Base-by-base conservation (phyloP, 2,329 filamentous ascomycete species). In the Intubia oerlemansii region DNA sequence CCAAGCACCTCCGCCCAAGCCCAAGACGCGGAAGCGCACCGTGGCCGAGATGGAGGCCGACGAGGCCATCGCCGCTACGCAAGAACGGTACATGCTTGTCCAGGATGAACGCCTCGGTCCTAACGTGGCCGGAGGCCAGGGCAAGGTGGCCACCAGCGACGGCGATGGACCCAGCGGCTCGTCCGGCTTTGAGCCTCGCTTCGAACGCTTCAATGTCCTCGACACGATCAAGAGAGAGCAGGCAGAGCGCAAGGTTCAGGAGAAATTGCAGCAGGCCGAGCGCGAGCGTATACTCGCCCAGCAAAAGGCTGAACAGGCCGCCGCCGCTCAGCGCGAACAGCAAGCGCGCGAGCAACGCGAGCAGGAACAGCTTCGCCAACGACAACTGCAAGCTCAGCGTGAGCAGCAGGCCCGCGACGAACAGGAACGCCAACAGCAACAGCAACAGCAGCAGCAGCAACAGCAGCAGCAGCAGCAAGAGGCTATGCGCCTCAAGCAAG, bases 11-110 rank as follows among this genome's bases (percentile, higher is more conserved):
- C 73, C 81, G 8, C 85, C 88, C 1, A 66, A 76, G 34, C 82
- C 82, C 4, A 93, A 92, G 58, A 74, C 73, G 7, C 64, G 88
- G 32, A 95, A 98, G 59, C 71, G 85, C 36, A 98, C 88, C 0
- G 74, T 90, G 12, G 88, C 88, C 7, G 85, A 98, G 46, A 69
- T 95, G 56, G 88, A 81, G 7, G 85, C 85, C 7, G 88, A 98
- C 44, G 84, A 98, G 51, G 85, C 88, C 1, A 62, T 81, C 34
- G 81, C 82, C 1, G 85, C 84, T 14, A 79, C 82, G 34, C 72
- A 81, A 38, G 84, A 98, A 50, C 68, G 81, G 26, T 90, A 81
- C 39, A 88, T 98, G 81, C 71, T 95, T 28, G 73, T 80, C 14
- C 69, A 84, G 51, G 88, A 98, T 43, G 85, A 93, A 41, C 66